Conservation (phyloP, 2,329 filamentous ascomycete species). For the Trichoderma brevicompactum region DNA sequence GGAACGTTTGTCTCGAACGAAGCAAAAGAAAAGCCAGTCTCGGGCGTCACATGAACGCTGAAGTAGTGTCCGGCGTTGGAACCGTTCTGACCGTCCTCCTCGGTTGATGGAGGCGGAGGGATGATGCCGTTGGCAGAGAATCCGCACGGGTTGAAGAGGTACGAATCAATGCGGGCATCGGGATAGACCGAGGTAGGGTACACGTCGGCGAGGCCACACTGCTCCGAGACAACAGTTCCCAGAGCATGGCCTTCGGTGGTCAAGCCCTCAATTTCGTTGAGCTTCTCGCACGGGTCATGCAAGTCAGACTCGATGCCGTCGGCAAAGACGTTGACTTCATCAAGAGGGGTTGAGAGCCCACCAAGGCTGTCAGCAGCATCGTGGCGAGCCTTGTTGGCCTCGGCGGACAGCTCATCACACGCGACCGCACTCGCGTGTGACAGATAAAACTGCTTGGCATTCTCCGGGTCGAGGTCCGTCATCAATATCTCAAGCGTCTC, state of each 20-base stretch:
- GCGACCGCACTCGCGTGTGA: conserved; percentile 85
- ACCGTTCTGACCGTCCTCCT: conserved; percentile 42
- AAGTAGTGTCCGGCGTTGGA: conserved; percentile 80
- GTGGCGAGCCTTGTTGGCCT: conserved; percentile 66
- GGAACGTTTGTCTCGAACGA: conserved; percentile 99
- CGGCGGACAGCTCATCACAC: conserved; percentile 73
- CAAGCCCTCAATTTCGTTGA: conserved; percentile 69
- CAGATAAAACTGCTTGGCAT: conserved; percentile 72
- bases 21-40: conserved; percentile 95
- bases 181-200: conserved; percentile 88
- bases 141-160: conserved; percentile 94
- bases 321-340: conserved; percentile 82
- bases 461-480: conserved; percentile 71
- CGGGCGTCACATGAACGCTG: conserved; percentile 96
- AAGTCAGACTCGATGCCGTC: conserved; percentile 59
- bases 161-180: conserved; percentile 91
- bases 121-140: conserved; percentile 97
- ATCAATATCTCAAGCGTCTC: conserved; percentile 78
- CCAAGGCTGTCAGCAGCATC: conserved; percentile 63
- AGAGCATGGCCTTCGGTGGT: conserved; percentile 93
- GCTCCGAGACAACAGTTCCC: conserved; percentile 88
- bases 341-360: conserved; percentile 56
- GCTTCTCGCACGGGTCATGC: conserved; percentile 56
- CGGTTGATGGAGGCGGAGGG: conserved; percentile 65
- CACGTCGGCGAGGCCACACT: conserved; percentile 84